These are phyloP conservation scores for Tolypocladium tropicale DNA, from an alignment of 2,329 filamentous ascomycete genomes.

Conservation along the genomic window DNA sequence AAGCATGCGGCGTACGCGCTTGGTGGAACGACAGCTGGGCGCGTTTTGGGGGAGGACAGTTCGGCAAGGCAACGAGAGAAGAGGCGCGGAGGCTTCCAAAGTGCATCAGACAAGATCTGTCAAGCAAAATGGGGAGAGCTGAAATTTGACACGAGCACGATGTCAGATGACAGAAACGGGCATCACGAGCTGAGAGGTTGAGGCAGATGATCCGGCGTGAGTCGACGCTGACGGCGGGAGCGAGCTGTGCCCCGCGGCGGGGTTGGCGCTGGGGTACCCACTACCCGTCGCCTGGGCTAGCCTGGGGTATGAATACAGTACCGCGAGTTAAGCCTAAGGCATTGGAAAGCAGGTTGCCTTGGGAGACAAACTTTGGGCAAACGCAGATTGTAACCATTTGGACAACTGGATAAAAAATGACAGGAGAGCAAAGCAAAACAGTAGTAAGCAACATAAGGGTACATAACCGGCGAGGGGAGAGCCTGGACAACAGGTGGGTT, in stretches of 20 bases:
- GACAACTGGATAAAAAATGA: no score
- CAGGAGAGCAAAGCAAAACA: not conserved
- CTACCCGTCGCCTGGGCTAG: not conserved
- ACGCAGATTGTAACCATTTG: no score
- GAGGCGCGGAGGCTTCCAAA: not conserved
- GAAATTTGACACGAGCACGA: not conserved
- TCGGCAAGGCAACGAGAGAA: not conserved
- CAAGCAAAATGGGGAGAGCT: not conserved
- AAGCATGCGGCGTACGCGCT: not conserved
- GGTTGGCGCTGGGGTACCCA: conserved; percentile 1
- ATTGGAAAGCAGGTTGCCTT: not conserved
- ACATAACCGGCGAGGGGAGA: no score
- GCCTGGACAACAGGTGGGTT: no score
- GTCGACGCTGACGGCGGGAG: not conserved
- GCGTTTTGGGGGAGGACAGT: not conserved
- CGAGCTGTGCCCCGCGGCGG: conserved; percentile 13
- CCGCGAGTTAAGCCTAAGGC: no score
- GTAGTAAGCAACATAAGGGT: no score
- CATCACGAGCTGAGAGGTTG: conserved; percentile 10
- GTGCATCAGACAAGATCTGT: not conserved
- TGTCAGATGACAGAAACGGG: conserved; percentile 12
- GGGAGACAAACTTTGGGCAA: not conserved
- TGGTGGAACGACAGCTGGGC: not conserved
- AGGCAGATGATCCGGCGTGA: conserved; percentile 8
- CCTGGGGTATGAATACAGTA: not conserved